Percentiles rank a stretch among this genome's conserved stretches.
Conservation (phyloP, 257 asterid genomes). For the Thymus quinquecostatus region DNA sequence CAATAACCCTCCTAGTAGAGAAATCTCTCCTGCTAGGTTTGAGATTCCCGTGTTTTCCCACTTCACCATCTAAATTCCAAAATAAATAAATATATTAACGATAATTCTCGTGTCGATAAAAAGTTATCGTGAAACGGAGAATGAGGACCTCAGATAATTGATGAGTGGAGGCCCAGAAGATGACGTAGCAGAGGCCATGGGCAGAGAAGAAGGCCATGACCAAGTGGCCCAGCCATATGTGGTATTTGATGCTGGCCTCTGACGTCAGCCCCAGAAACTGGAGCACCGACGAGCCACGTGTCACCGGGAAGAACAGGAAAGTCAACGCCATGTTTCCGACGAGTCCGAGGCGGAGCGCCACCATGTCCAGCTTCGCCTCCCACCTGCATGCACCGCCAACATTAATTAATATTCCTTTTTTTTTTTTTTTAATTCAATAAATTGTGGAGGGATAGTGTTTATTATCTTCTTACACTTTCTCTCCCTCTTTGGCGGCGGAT, state of each 20-base stretch:
- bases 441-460: too few relatives aligned
- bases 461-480: slow-evolving; percentile 50
- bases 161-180: slow-evolving; percentile 58
- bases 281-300: slow-evolving; percentile 77
- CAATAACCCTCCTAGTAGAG: slow-evolving; percentile 64
- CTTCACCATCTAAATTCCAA: slow-evolving; percentile 52
- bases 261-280: slow-evolving; percentile 74
- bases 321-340: slow-evolving; percentile 62
- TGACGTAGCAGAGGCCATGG: slow-evolving; percentile 65
- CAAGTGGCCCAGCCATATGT: slow-evolving; percentile 87
- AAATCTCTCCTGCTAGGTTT: slow-evolving; percentile 76
- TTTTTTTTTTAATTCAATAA: too few relatives aligned
- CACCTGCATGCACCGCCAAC: slow-evolving; percentile 52
- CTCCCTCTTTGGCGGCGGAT: slow-evolving; percentile 54
- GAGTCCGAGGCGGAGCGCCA: slow-evolving; percentile 62
- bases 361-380: slow-evolving; percentile 60
- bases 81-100: too few relatives aligned
- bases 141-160: slow-evolving; percentile 47
- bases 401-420: background rate
- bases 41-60: slow-evolving; percentile 70
- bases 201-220: slow-evolving; percentile 68
- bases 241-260: slow-evolving; percentile 78
- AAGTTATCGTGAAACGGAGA: background rate
- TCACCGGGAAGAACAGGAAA: slow-evolving; percentile 85
- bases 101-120: too few relatives aligned